Percentiles rank a stretch among this genome's conserved stretches.
These are phyloP conservation scores for Fusarium lyarnte DNA, from an alignment of 2,329 filamentous ascomycete genomes.

Conservation along the genomic window DNA sequence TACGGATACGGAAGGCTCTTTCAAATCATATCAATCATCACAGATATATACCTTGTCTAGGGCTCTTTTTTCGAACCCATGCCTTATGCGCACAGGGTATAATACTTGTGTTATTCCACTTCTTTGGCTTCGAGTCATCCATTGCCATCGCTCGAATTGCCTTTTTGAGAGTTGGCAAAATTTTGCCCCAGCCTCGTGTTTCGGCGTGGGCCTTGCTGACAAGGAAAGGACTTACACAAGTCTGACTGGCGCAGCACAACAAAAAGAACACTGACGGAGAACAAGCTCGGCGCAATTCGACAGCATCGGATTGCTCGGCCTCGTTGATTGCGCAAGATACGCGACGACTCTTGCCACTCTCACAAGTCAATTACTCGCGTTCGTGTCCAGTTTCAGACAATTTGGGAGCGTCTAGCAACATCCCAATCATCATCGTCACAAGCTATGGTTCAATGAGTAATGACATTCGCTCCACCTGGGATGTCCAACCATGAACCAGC, in stretches of 20 bases:
- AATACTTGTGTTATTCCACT: slow-evolving; percentile 6
- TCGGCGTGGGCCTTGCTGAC: slow-evolving; percentile 30
- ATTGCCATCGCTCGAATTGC: slow-evolving; percentile 5
- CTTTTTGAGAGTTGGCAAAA: background rate
- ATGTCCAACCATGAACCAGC: slow-evolving; percentile 13
- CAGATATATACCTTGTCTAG: background rate
- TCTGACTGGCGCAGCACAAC: slow-evolving; percentile 5
- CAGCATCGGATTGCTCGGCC: slow-evolving; percentile 22
- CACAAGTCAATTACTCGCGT: slow-evolving; percentile 5
- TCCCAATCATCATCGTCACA: background rate
- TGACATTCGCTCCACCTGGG: slow-evolving; percentile 17
- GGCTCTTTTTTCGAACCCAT: slow-evolving; percentile 1
- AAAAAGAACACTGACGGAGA: background rate
- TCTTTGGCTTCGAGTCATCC: background rate
- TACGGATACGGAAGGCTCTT: slow-evolving; percentile 19
- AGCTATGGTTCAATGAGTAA: slow-evolving; percentile 2
- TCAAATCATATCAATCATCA: slow-evolving; percentile 7
- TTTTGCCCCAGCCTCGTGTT: slow-evolving; percentile 17
- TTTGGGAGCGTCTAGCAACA: background rate
- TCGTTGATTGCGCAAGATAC: slow-evolving; percentile 20
- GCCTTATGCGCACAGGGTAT: slow-evolving; percentile 1
- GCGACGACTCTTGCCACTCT: slow-evolving; percentile 31
- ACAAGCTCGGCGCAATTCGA: slow-evolving; percentile 1
- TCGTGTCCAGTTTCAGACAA: slow-evolving; percentile 7
- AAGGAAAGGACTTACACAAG: slow-evolving; percentile 27